These are phyloP conservation scores for Medicago truncatula DNA, from an alignment of 306 rosid species.

Conservation along the genomic window DNA sequence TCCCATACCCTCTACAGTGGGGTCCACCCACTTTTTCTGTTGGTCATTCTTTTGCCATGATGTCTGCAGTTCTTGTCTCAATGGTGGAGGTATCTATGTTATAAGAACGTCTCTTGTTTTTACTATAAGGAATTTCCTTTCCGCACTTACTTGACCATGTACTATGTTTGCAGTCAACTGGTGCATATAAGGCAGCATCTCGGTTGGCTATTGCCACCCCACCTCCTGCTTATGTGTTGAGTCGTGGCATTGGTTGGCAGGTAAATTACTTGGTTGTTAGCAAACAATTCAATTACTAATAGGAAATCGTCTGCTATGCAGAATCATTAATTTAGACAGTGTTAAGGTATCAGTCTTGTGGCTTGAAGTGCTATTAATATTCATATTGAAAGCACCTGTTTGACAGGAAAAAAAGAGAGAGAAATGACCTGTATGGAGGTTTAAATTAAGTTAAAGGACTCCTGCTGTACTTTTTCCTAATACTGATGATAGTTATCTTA, in stretches of 20 bases:
- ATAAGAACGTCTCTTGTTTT: background rate
- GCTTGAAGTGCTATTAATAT: background rate
- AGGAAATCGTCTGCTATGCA: background rate
- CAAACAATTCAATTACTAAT: slow-evolving; percentile 10
- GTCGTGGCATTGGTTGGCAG: slow-evolving; percentile 99
- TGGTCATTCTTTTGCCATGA: slow-evolving; percentile 95
- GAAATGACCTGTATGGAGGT: too few relatives aligned
- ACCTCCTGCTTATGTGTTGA: slow-evolving; percentile 95
- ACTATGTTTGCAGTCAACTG: slow-evolving; percentile 76
- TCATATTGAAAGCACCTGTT: background rate
- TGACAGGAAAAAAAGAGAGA: too few relatives aligned
- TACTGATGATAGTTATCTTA: background rate
- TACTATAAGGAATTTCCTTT: slow-evolving; percentile 30
- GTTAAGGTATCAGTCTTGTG: background rate
- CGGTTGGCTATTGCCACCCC: slow-evolving; percentile 97
- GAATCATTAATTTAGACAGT: background rate
- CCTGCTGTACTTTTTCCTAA: too few relatives aligned
- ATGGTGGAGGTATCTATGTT: slow-evolving; percentile 86
- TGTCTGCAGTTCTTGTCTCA: slow-evolving; percentile 94
- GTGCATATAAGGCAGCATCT: slow-evolving; percentile 88
- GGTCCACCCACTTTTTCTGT: slow-evolving; percentile 99
- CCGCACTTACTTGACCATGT: slow-evolving; percentile 21
- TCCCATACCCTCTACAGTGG: slow-evolving; percentile 98
- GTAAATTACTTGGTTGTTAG: slow-evolving; percentile 47
- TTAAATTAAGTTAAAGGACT: too few relatives aligned